Evolutionary conservation across 2,329 filamentous ascomycete genomes (phyloP).

Genomic region (Oidium heveae): DNA sequence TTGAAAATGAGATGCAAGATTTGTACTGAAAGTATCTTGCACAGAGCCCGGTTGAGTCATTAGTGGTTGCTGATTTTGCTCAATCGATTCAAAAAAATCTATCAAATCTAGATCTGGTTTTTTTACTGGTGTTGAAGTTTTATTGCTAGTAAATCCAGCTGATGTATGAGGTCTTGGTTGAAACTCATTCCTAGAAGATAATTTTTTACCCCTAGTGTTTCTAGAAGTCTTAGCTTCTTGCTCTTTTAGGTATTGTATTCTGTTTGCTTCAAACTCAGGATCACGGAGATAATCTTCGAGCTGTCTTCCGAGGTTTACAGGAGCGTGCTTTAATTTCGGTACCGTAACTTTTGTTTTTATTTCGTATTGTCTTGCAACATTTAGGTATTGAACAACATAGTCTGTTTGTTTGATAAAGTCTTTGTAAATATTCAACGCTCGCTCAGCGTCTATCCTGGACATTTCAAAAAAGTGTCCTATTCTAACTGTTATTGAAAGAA

Average conservation of each 20-base stretch:
- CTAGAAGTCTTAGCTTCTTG: slow-evolving; percentile 40
- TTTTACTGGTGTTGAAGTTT: slow-evolving; percentile 22
- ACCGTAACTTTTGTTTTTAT: slow-evolving; percentile 82
- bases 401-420: slow-evolving; percentile 83
- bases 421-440: slow-evolving; percentile 78
- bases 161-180: slow-evolving; percentile 9
- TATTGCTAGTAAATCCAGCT: slow-evolving; percentile 9
- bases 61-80: slow-evolving; percentile 61
- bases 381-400: slow-evolving; percentile 71
- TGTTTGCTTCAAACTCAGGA: slow-evolving; percentile 80
- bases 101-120: slow-evolving; percentile 57
- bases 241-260: slow-evolving; percentile 74
- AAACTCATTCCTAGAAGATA: slow-evolving; percentile 14
- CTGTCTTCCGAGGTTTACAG: slow-evolving; percentile 68
- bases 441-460: slow-evolving; percentile 79
- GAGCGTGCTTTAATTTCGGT: slow-evolving; percentile 90
- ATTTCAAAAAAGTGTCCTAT: slow-evolving; percentile 94
- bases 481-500: not conserved
- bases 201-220: slow-evolving; percentile 14
- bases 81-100: slow-evolving; percentile 86
- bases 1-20: slow-evolving; percentile 10
- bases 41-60: slow-evolving; percentile 18
- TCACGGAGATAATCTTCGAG: slow-evolving; percentile 89
- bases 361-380: slow-evolving; percentile 70
- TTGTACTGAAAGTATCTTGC: slow-evolving; percentile 13